A percentile compares a stretch with the other conserved stretches of the same genome.
Evolutionary conservation across 2,329 filamentous ascomycete species (phyloP).

Genomic region (Phyllosticta paracitricarpa): DNA sequence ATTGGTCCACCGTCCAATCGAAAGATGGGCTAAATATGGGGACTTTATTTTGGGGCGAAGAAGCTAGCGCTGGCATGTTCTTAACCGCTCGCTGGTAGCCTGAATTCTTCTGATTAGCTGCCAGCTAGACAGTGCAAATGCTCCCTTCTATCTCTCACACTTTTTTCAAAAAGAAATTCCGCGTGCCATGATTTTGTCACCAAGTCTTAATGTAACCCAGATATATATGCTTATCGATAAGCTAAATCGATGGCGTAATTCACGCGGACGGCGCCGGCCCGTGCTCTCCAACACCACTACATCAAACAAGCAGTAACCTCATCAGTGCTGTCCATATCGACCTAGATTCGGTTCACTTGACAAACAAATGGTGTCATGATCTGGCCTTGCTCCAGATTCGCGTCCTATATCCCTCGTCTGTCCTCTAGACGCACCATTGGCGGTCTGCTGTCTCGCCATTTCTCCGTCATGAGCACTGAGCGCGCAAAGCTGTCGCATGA

Average conservation of each 20-base stretch:
- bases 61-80: too few relatives aligned
- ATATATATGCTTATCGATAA: neutral
- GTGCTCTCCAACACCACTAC: neutral
- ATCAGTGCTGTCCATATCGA: too few relatives aligned
- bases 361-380: neutral
- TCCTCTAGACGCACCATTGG: neutral
- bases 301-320: too few relatives aligned
- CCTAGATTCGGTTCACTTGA: neutral
- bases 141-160: too few relatives aligned
- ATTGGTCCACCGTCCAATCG: neutral
- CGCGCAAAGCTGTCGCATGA: constrained; percentile 41
- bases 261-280: neutral
- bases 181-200: too few relatives aligned
- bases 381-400: neutral
- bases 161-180: too few relatives aligned
- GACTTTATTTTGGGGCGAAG: too few relatives aligned
- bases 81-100: too few relatives aligned
- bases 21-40: too few relatives aligned
- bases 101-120: too few relatives aligned
- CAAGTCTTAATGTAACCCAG: neutral
- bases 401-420: neutral
- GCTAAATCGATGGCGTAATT: neutral
- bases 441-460: neutral
- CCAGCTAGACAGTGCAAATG: too few relatives aligned
- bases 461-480: neutral